Evolutionary conservation across 495 filamentous ascomycete species (phyloP).

Genomic region (Xylaria curta): DNA sequence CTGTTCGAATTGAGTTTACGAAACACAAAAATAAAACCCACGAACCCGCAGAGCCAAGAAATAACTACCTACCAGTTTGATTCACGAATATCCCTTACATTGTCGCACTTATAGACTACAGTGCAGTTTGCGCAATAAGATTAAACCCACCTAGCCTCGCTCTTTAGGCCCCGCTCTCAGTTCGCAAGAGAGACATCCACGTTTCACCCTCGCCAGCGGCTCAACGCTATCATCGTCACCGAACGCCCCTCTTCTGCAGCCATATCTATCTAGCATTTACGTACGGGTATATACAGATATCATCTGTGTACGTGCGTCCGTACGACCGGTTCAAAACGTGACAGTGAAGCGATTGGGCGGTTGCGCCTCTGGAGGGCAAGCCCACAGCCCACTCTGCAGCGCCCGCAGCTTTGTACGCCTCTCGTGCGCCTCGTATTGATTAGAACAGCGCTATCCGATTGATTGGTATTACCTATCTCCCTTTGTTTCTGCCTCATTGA

Average conservation of each 20-base stretch:
- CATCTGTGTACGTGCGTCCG: too few relatives aligned
- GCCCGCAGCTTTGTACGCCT: slow-evolving; percentile 3
- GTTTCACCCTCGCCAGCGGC: neutral
- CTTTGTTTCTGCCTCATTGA: slow-evolving; percentile 22
- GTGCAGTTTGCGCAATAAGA: neutral
- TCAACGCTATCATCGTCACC: neutral
- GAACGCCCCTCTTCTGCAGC: neutral
- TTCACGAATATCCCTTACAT: neutral
- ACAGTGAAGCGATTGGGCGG: slow-evolving; percentile 11
- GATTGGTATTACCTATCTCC: slow-evolving; percentile 18
- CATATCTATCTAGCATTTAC: neutral
- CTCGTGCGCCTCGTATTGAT: slow-evolving; percentile 19
- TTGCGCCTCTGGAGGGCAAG: neutral
- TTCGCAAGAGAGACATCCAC: neutral
- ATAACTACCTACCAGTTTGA: neutral
- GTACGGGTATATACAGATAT: too few relatives aligned
- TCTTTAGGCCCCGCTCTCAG: neutral
- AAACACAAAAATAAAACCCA: neutral
- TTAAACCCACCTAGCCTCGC: neutral
- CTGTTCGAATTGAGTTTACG: neutral
- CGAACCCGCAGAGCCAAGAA: slow-evolving; percentile 3
- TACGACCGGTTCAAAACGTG: neutral
- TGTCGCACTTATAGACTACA: neutral
- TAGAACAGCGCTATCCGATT: neutral
- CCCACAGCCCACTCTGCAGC: neutral